These are phyloP conservation scores for Zoysia japonica DNA, from an alignment of 176 grass and related monocot species.

Conservation along the genomic window DNA sequence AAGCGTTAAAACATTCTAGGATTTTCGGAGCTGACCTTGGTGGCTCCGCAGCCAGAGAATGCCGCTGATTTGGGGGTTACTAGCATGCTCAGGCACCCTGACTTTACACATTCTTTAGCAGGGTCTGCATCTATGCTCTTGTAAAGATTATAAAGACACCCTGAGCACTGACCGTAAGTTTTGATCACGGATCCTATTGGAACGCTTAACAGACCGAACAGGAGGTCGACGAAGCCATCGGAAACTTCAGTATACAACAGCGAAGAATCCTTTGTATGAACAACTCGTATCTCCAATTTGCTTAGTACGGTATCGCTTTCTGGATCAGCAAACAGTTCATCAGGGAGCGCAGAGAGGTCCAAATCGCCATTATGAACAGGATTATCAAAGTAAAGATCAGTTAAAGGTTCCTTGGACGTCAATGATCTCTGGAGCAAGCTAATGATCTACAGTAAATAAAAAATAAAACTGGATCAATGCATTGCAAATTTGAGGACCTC, in stretches of 20 bases:
- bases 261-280: neutral
- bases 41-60: no score
- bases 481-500: no score
- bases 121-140: conserved; percentile 4
- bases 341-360: neutral
- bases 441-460: neutral
- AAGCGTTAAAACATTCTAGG: no score
- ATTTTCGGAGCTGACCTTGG: no score
- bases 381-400: neutral
- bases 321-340: neutral
- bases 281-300: neutral
- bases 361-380: neutral
- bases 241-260: conserved; percentile 39
- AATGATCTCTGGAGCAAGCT: conserved; percentile 27
- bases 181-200: conserved; percentile 14
- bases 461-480: no score
- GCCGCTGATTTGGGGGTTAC: no score
- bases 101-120: neutral
- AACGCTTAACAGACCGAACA: neutral
- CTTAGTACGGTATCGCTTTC: neutral
- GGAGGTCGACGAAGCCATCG: conserved; percentile 13
- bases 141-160: neutral
- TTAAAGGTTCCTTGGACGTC: conserved; percentile 16
- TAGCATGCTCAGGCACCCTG: neutral
- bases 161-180: neutral